Conservation (phyloP, 78 protist genomes). For the Reticulomyxa filosa region DNA sequence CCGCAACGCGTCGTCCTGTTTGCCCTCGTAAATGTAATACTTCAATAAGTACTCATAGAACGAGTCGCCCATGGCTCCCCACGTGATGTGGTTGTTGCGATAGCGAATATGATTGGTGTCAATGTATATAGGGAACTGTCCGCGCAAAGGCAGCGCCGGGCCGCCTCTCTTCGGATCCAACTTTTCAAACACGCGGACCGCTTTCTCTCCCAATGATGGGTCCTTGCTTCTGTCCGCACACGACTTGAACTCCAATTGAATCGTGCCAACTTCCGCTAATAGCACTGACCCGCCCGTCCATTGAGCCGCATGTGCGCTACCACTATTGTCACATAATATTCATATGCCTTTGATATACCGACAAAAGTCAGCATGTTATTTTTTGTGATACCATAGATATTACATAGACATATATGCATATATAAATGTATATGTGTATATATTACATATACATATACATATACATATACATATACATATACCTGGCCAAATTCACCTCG, state of each 20-base stretch:
- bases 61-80: constrained; percentile 45
- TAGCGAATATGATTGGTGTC: background rate
- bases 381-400: too few species aligned
- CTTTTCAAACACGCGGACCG: background rate
- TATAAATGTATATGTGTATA: too few species aligned
- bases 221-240: constrained; percentile 30
- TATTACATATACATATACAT: background rate
- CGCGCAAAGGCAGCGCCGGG: too few species aligned
- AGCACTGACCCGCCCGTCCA: constrained; percentile 28
- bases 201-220: background rate
- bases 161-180: too few species aligned
- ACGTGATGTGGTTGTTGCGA: too few species aligned
- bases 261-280: constrained; percentile 50
- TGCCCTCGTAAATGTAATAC: too few species aligned
- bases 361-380: too few species aligned
- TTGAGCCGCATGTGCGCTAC: background rate
- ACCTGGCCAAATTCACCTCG: background rate
- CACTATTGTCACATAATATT: too few species aligned
- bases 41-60: constrained; percentile 60
- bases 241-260: constrained; percentile 45
- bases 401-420: background rate
- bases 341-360: too few species aligned
- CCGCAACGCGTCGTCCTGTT: constrained; percentile 12
- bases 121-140: background rate
- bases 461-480: background rate